A percentile compares a stretch with the other conserved stretches of the same genome.
phyloP scores from a whole-genome alignment of 2,329 filamentous ascomycete genomes.

The Colletotrichum caudatum region DNA sequence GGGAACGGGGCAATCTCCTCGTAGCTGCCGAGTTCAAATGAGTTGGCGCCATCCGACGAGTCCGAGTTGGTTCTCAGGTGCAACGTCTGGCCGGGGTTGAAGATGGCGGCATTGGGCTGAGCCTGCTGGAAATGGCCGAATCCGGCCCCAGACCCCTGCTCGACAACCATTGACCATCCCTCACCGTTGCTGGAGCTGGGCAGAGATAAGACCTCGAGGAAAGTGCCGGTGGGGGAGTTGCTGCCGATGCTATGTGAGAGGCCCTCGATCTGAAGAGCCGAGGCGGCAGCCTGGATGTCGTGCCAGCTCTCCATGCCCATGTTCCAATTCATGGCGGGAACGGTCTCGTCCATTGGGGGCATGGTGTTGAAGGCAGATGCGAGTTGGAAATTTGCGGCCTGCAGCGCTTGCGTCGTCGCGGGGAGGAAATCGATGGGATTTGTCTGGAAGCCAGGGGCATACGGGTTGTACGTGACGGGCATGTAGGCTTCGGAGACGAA shows the following conservation, averaged over 20 bases:
- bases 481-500: conserved; percentile 66
- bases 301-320: conserved; percentile 80
- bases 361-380: conserved; percentile 72
- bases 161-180: conserved; percentile 80
- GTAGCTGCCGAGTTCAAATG: conserved; percentile 80
- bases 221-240: conserved; percentile 64
- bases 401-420: conserved; percentile 71
- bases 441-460: conserved; percentile 64
- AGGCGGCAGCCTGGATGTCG: conserved; percentile 75
- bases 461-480: conserved; percentile 56
- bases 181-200: conserved; percentile 81
- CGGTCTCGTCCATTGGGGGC: conserved; percentile 66
- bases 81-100: conserved; percentile 91
- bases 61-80: conserved; percentile 90
- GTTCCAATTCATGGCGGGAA: conserved; percentile 71
- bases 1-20: conserved; percentile 80
- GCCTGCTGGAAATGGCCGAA: conserved; percentile 74
- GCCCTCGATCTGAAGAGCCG: conserved; percentile 66
- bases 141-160: conserved; percentile 52
- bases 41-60: conserved; percentile 78
- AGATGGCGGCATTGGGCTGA: conserved; percentile 74
- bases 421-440: conserved; percentile 71
- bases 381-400: conserved; percentile 71
- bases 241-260: conserved; percentile 59
- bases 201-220: conserved; percentile 87